Percentiles rank a stretch among this genome's conserved stretches.
Evolutionary conservation across 2,329 filamentous ascomycete species (phyloP).

Genomic region (Claviceps paspali): DNA sequence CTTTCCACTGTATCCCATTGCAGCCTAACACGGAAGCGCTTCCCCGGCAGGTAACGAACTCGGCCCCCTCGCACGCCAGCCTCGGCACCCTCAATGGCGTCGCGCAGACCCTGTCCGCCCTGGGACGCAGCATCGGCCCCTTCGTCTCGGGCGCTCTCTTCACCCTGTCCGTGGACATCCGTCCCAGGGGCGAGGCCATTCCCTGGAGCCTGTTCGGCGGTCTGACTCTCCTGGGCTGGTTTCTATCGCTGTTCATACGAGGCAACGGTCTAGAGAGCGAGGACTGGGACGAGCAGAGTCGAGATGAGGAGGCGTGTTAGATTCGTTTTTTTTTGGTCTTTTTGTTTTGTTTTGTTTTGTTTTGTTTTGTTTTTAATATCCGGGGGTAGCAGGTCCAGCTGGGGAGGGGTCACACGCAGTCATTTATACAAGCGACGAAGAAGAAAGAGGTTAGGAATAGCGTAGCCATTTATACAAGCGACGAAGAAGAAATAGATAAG

Average conservation of each 20-base stretch:
- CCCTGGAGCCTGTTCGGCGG: constrained; percentile 82
- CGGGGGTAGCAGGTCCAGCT: no score
- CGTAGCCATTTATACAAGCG: no score
- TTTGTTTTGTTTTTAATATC: no score
- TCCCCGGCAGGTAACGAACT: constrained; percentile 66
- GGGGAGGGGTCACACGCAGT: no score
- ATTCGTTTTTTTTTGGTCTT: neutral
- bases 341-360: no score
- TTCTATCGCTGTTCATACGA: constrained; percentile 63
- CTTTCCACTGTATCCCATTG: no score
- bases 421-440: no score
- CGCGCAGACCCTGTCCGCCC: constrained; percentile 84
- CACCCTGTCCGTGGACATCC: constrained; percentile 56
- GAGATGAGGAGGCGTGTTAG: neutral
- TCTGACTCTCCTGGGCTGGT: constrained; percentile 64
- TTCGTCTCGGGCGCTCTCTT: constrained; percentile 81
- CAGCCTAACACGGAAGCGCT: no score
- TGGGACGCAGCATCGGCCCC: constrained; percentile 74
- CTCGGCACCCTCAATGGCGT: constrained; percentile 85
- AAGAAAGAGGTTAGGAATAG: no score
- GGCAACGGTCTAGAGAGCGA: constrained; percentile 46
- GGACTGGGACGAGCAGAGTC: constrained; percentile 25
- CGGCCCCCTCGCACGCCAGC: constrained; percentile 68
- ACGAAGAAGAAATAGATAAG: no score
- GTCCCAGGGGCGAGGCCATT: constrained; percentile 68